Conservation (phyloP, 306 rosid genomes). For the Inga leiocalycina region DNA sequence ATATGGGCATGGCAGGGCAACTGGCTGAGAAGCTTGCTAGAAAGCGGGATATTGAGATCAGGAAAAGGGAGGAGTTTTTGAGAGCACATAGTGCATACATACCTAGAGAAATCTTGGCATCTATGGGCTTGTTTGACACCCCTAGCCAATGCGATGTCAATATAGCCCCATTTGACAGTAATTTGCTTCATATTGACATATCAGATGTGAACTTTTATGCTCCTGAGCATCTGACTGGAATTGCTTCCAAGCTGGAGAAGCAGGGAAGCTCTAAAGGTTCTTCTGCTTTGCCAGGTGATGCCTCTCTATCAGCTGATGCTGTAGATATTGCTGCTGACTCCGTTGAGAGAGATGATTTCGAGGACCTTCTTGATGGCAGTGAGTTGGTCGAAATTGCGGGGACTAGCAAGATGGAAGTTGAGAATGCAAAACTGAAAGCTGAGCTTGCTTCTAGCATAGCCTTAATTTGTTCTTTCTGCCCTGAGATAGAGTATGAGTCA, state of each 20-base stretch:
- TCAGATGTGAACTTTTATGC: conserved; percentile 83
- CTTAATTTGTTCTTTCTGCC: conserved; percentile 68
- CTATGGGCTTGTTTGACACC: conserved; percentile 84
- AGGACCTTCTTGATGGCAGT: conserved; percentile 68
- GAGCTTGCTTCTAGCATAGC: conserved; percentile 94
- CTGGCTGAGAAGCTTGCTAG: conserved; percentile 92
- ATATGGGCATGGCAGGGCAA: conserved; percentile 99
- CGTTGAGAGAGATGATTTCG: conserved; percentile 57
- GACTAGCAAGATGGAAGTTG: conserved; percentile 94
- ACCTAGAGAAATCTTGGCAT: conserved; percentile 80
- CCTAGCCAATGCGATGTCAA: conserved; percentile 96
- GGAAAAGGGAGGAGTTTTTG: conserved; percentile 81
- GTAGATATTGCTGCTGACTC: conserved; percentile 53
- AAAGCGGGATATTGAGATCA: conserved; percentile 79
- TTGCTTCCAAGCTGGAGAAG: conserved; percentile 67
- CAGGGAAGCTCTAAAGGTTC: conserved; percentile 62
- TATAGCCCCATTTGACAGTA: conserved; percentile 84
- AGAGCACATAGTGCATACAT: conserved; percentile 63
- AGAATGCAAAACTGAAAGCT: conserved; percentile 97
- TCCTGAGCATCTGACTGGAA: conserved; percentile 74
- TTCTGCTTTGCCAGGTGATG: conserved; percentile 49
- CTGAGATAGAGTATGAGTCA: conserved; percentile 62
- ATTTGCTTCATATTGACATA: conserved; percentile 86
- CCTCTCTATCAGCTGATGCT: conserved; percentile 63
- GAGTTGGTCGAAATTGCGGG: conserved; percentile 94